Percentiles rank a stretch among this genome's conserved stretches.
Conservation (phyloP, 1,284 basidiomycete species). For the Austropuccinia psidii region DNA sequence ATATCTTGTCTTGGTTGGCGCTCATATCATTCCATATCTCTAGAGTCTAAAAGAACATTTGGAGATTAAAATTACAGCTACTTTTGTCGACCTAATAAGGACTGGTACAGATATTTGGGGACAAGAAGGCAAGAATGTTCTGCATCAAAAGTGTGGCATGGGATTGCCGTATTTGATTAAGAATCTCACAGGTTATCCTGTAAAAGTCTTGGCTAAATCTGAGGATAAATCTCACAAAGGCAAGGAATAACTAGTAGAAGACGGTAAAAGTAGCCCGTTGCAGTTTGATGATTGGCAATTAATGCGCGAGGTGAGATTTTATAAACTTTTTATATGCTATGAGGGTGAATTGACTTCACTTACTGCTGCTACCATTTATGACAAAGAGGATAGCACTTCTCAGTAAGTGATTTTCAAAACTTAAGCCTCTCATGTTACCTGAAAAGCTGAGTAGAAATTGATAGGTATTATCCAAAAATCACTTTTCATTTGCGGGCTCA, state of each 20-base stretch:
- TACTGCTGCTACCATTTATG: constrained; percentile 53
- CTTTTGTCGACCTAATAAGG: constrained; percentile 77
- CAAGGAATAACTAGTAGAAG: constrained; percentile 50
- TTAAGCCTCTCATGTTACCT: neutral
- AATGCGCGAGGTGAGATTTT: constrained; percentile 81
- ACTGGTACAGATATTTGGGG: constrained; percentile 66
- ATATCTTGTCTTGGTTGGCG: constrained; percentile 35
- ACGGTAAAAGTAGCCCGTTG: constrained; percentile 82
- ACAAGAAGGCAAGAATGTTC: constrained; percentile 61
- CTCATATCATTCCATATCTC: constrained; percentile 35
- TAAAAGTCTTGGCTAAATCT: constrained; percentile 56
- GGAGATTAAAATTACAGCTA: constrained; percentile 83
- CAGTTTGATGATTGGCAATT: constrained; percentile 93
- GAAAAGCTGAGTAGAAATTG: too few relatives aligned
- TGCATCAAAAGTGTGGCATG: constrained; percentile 68
- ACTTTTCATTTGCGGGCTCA: neutral
- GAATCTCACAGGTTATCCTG: constrained; percentile 80
- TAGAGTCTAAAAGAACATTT: constrained; percentile 66
- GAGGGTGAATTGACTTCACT: too few relatives aligned
- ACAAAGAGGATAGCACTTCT: neutral
- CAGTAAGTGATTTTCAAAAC: neutral
- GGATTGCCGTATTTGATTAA: constrained; percentile 88
- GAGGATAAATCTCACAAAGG: constrained; percentile 51
- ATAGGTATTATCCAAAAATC: neutral
- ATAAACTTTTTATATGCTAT: too few relatives aligned